These are phyloP conservation scores for Vachellia pachyceras DNA, from an alignment of 306 rosid genomes.

Conservation along the genomic window DNA sequence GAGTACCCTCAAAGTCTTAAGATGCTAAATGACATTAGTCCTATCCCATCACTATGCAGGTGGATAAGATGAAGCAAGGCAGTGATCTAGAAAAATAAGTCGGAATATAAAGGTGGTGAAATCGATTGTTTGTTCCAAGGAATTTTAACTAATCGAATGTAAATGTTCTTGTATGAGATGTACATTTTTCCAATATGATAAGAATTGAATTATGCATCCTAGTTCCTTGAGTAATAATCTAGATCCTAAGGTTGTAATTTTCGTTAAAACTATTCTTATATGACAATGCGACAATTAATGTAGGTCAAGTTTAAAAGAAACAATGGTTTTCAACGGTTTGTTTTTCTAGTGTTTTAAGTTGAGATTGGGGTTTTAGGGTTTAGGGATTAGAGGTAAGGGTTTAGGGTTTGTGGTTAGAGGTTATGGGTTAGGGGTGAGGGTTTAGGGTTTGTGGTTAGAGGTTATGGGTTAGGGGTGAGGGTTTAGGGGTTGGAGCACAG, in stretches of 20 bases:
- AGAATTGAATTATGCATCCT: slow-evolving; percentile 49
- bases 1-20: slow-evolving; percentile 40
- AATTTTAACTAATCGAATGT: slow-evolving; percentile 55
- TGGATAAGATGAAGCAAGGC: slow-evolving; percentile 49
- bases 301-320: neutral
- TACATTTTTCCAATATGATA: slow-evolving; percentile 52
- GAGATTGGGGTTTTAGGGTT: too few species aligned
- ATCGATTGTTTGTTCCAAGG: slow-evolving; percentile 46
- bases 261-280: slow-evolving; percentile 32
- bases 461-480: neutral
- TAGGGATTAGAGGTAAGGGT: too few species aligned
- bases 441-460: neutral
- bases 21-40: slow-evolving; percentile 50
- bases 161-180: slow-evolving; percentile 56
- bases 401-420: neutral
- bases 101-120: slow-evolving; percentile 46
- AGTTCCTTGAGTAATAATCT: slow-evolving; percentile 9
- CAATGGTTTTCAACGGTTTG: neutral
- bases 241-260: slow-evolving; percentile 46
- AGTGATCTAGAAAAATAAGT: slow-evolving; percentile 47
- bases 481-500: neutral
- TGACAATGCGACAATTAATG: slow-evolving; percentile 43
- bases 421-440: neutral
- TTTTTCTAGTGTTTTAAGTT: neutral
- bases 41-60: slow-evolving; percentile 42